Base-by-base conservation (phyloP, 768 basidiomycete species). In the Collybia nuda region DNA sequence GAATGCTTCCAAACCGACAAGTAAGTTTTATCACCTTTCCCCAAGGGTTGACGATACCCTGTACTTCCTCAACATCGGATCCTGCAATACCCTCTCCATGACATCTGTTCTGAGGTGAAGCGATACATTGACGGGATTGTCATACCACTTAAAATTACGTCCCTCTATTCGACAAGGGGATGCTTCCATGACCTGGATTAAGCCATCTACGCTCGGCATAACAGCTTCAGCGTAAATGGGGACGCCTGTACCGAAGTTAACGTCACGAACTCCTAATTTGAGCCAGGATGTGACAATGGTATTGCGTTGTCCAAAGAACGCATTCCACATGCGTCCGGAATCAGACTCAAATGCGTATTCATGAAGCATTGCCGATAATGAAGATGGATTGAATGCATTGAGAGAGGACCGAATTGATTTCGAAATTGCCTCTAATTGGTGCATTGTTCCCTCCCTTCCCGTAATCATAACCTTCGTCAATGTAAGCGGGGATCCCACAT, bases 221-320 rank as follows among this genome's bases (percentile, higher is more conserved):
- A 72, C 52, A 15, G 63, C 57, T 17, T 70, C 64, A 7, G 67
- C 65, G 43, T 61, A 60, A 22, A 56, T 40, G 29, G 70, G 66
- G 40, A 42, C 18, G 4, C 65, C 64, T 9, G 42, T 53, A 0
- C 67, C 69, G 47, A 74, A 70, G 53, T 71, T 65, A 7, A 71
- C 53, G 35, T 67, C 65, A 32, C 70, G 65, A 45, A 65, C 52
- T 17, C 64, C 67, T 11, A 67, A 51, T 29, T 61, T 42, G 43
- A 68, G 50, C 70, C 71, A 73, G 21, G 69, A 66, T 17, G 67
- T 71, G 6, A 69, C 59, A 18, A 73, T 64, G 7, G 58, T 54
- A 41, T 72, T 62, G 29, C 65, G 52, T 40, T 57, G 45, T 9
- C 68, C 70, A 24, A 72, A 51, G 55, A 70, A 74, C 32, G 60